Evolutionary conservation across 805 yeast species (phyloP).

Genomic region (Candida khao-thaluensis): DNA sequence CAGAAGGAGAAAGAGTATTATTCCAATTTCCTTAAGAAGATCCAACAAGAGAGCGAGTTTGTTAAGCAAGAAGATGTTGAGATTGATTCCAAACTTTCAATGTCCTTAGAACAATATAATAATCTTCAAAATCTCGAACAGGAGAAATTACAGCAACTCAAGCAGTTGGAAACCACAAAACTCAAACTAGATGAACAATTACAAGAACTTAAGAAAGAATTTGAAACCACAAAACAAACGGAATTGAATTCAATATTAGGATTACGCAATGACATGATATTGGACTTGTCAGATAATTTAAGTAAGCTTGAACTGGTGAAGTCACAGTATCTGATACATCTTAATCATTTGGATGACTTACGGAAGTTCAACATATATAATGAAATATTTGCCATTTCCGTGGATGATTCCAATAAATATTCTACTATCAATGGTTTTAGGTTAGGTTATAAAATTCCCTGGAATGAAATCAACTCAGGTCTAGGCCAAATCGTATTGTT

Average conservation of each 20-base stretch:
- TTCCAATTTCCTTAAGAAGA: slow-evolving; percentile 64
- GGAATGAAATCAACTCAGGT: slow-evolving; percentile 92
- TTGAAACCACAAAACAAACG: slow-evolving; percentile 29
- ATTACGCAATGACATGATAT: slow-evolving; percentile 54
- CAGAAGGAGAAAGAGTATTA: slow-evolving; percentile 79
- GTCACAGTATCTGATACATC: slow-evolving; percentile 59
- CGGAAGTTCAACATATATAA: slow-evolving; percentile 78
- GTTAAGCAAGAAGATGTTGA: slow-evolving; percentile 15
- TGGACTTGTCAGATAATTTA: slow-evolving; percentile 49
- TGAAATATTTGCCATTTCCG: slow-evolving; percentile 79
- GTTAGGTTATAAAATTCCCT: slow-evolving; percentile 75
- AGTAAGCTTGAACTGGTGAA: slow-evolving; percentile 62
- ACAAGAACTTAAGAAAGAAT: slow-evolving; percentile 40
- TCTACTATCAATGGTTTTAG: slow-evolving; percentile 86
- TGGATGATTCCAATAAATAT: slow-evolving; percentile 63
- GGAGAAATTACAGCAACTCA: slow-evolving; percentile 30
- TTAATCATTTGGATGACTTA: slow-evolving; percentile 66
- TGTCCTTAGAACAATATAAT: slow-evolving; percentile 47
- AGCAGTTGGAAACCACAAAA: slow-evolving; percentile 41
- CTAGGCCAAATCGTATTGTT: slow-evolving; percentile 79
- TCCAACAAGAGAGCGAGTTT: slow-evolving; percentile 39
- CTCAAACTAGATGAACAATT: slow-evolving; percentile 50
- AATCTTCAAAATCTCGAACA: slow-evolving; percentile 40
- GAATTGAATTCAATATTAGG: slow-evolving; percentile 49
- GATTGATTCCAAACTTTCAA: slow-evolving; percentile 39